Conservation (phyloP, 352 stramenopile genomes). For the Phytophthora boehmeriae region DNA sequence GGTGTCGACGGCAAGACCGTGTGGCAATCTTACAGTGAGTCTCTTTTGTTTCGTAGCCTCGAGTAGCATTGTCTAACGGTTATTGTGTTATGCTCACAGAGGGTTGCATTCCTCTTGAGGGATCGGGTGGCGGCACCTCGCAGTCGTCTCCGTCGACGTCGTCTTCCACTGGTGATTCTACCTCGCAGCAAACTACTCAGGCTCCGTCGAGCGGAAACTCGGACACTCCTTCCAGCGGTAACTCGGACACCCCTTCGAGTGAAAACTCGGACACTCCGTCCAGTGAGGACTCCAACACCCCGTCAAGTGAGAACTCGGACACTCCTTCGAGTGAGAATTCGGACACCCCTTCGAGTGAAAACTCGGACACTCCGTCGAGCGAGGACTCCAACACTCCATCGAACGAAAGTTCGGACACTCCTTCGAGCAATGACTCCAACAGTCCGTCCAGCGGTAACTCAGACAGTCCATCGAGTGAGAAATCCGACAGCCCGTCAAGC, state of each 20-base stretch:
- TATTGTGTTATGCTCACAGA: slow-evolving; percentile 14
- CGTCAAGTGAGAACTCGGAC: slow-evolving; percentile 3
- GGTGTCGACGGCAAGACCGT: slow-evolving; percentile 38
- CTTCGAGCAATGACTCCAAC: slow-evolving; percentile 6
- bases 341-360: background rate
- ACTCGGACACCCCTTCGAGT: slow-evolving; percentile 11
- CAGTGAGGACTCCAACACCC: background rate
- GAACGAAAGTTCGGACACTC: background rate
- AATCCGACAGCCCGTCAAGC: slow-evolving; percentile 1
- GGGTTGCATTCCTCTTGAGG: slow-evolving; percentile 42
- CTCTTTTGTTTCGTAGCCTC: background rate
- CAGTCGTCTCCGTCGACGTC: slow-evolving; percentile 3
- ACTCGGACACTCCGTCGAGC: no score
- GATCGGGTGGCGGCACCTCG: slow-evolving; percentile 26
- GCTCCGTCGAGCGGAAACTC: slow-evolving; percentile 14
- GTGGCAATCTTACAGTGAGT: slow-evolving; percentile 54
- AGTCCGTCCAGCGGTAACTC: slow-evolving; percentile 13
- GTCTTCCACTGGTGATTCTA: background rate
- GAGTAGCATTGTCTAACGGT: background rate
- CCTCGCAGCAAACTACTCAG: background rate
- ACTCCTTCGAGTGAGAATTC: slow-evolving; percentile 5
- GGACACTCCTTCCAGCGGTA: slow-evolving; percentile 8
- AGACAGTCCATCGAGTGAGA: slow-evolving; percentile 1
- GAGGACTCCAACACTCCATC: background rate
- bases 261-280: slow-evolving; percentile 1